Evolutionary conservation across 805 yeast species (phyloP).

Genomic region (Suhomyces sp.): DNA sequence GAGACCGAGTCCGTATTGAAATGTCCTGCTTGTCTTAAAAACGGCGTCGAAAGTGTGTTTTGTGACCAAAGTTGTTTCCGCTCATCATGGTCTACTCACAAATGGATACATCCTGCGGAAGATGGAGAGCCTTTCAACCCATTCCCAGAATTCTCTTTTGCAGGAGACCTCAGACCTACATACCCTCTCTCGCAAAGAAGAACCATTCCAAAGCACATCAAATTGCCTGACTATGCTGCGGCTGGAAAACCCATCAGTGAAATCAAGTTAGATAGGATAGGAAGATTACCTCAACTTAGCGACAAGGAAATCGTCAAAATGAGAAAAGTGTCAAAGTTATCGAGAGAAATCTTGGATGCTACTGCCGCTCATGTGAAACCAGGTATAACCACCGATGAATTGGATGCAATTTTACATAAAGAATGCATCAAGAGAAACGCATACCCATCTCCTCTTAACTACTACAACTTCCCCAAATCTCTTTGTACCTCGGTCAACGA

Average conservation of each 20-base stretch:
- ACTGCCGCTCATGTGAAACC: conserved; percentile 83
- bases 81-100: conserved; percentile 68
- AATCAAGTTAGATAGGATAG: conserved; percentile 64
- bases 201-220: conserved; percentile 66
- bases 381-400: conserved; percentile 90
- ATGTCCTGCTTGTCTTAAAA: conserved; percentile 89
- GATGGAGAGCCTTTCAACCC: conserved; percentile 74
- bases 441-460: conserved; percentile 93
- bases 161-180: conserved; percentile 71
- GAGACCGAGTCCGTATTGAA: conserved; percentile 70
- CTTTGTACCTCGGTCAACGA: conserved; percentile 94
- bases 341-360: conserved; percentile 84
- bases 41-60: conserved; percentile 58
- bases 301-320: conserved; percentile 72
- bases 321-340: conserved; percentile 69
- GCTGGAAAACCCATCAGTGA: conserved; percentile 80
- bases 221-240: conserved; percentile 77
- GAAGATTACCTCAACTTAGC: conserved; percentile 59
- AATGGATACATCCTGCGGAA: conserved; percentile 61
- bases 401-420: conserved; percentile 81
- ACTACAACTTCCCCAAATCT: conserved; percentile 89
- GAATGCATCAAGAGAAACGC: conserved; percentile 87
- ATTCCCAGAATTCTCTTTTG: conserved; percentile 71
- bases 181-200: conserved; percentile 81
- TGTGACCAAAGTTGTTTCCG: conserved; percentile 85